phyloP scores from a whole-genome alignment of 768 basidiomycete genomes.

The Psilocybe cyanescens region DNA sequence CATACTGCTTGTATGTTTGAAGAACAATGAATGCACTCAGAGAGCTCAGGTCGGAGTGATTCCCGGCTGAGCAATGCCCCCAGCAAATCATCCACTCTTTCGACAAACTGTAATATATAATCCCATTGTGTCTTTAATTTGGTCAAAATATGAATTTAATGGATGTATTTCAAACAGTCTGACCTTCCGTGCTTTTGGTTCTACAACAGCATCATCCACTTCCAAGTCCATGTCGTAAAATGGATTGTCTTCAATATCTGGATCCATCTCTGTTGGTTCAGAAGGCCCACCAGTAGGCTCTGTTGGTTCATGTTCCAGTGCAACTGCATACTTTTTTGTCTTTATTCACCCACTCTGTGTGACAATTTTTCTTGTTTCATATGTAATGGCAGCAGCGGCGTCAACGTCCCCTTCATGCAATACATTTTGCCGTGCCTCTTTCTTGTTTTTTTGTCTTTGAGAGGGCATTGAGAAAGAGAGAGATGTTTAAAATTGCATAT shows the following conservation, averaged over 20 bases:
- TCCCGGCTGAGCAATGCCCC: background rate
- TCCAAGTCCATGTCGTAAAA: too few species aligned
- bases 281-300: too few species aligned
- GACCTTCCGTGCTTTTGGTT: background rate
- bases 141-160: background rate
- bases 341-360: background rate
- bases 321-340: background rate
- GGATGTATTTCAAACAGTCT: background rate
- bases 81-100: background rate
- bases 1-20: slow-evolving; percentile 1
- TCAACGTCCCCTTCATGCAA: background rate
- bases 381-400: background rate
- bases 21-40: background rate
- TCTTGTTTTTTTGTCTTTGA: background rate
- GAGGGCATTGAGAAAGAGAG: background rate
- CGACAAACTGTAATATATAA: slow-evolving; percentile 5
- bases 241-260: too few species aligned
- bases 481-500: background rate
- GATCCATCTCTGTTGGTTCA: too few species aligned
- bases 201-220: too few species aligned
- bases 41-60: background rate
- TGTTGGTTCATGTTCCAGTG: too few species aligned
- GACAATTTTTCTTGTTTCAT: background rate
- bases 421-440: background rate
- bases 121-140: background rate